Conservation (phyloP, 2,329 filamentous ascomycete genomes). For the Apiospora malaysiana region DNA sequence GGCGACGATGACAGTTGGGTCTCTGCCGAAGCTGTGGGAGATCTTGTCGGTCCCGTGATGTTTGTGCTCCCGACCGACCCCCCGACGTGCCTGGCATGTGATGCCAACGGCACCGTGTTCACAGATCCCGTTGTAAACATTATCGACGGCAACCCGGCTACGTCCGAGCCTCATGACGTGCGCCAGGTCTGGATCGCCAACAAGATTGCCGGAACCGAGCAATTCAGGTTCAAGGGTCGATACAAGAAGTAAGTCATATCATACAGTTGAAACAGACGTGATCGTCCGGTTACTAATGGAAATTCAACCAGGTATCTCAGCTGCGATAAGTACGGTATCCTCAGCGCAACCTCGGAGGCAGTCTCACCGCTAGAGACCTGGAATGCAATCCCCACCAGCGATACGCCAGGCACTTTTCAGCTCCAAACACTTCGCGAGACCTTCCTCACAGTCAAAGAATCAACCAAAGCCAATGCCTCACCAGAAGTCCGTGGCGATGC, state of each 20-base stretch:
- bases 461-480: conserved; percentile 52
- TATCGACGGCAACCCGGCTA: conserved; percentile 80
- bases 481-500: conserved; percentile 80
- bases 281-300: conserved; percentile 13
- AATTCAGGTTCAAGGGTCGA: conserved; percentile 85
- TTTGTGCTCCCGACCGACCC: conserved; percentile 80
- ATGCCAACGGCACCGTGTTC: conserved; percentile 87
- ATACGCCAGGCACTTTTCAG: conserved; percentile 74
- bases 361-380: conserved; percentile 87
- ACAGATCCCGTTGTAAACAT: conserved; percentile 84
- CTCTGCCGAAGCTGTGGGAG: conserved; percentile 73
- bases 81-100: conserved; percentile 79
- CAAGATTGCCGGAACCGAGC: conserved; percentile 79
- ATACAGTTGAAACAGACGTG: background rate
- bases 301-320: conserved; percentile 70
- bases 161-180: conserved; percentile 93
- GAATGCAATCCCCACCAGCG: conserved; percentile 65
- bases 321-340: conserved; percentile 81
- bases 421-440: conserved; percentile 76
- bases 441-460: conserved; percentile 68
- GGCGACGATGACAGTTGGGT: conserved; percentile 87
- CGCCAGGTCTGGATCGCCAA: conserved; percentile 95
- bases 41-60: conserved; percentile 82
- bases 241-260: conserved; percentile 72
- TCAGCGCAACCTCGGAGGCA: conserved; percentile 80